phyloP scores from a whole-genome alignment of 352 stramenopile genomes.

The Phytophthora foliorum region DNA sequence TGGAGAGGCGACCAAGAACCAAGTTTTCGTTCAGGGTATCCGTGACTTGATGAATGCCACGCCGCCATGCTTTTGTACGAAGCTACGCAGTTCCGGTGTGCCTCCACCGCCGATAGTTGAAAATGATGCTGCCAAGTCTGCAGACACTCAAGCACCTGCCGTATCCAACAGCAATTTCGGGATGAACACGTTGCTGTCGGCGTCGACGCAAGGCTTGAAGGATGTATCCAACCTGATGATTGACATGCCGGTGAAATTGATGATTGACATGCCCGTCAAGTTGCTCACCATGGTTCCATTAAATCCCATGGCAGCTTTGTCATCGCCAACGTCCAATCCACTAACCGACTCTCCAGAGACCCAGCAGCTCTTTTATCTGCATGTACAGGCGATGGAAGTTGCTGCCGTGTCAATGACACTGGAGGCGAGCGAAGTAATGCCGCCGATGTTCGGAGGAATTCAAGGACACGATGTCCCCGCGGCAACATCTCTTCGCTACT shows the following conservation, averaged over 20 bases:
- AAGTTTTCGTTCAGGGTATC: slow-evolving; percentile 51
- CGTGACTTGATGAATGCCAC: slow-evolving; percentile 70
- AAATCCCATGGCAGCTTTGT: slow-evolving; percentile 41
- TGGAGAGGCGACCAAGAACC: slow-evolving; percentile 26
- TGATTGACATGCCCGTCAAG: slow-evolving; percentile 51
- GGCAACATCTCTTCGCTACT: slow-evolving; percentile 65
- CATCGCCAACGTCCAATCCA: slow-evolving; percentile 33
- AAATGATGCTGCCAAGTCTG: slow-evolving; percentile 1
- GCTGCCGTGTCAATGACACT: slow-evolving; percentile 68
- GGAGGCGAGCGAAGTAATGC: slow-evolving; percentile 68
- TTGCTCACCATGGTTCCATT: slow-evolving; percentile 40
- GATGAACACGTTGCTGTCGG: slow-evolving; percentile 66
- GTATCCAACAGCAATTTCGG: slow-evolving; percentile 30
- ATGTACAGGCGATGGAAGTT: slow-evolving; percentile 59
- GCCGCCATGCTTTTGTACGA: slow-evolving; percentile 63
- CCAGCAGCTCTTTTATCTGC: slow-evolving; percentile 67
- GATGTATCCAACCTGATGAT: slow-evolving; percentile 76
- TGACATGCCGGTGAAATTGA: slow-evolving; percentile 76
- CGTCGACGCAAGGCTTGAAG: slow-evolving; percentile 73
- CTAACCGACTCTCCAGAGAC: slow-evolving; percentile 41
- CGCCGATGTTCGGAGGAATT: slow-evolving; percentile 78
- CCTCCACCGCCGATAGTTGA: slow-evolving; percentile 2
- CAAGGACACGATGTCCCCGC: slow-evolving; percentile 42
- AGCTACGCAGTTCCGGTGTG: slow-evolving; percentile 59
- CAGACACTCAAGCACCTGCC: neutral